Evolutionary conservation across 345 rosid genomes (phyloP), one percentile per base, ranked within the genome.

Genomic region (Conringia planisiliqua): DNA sequence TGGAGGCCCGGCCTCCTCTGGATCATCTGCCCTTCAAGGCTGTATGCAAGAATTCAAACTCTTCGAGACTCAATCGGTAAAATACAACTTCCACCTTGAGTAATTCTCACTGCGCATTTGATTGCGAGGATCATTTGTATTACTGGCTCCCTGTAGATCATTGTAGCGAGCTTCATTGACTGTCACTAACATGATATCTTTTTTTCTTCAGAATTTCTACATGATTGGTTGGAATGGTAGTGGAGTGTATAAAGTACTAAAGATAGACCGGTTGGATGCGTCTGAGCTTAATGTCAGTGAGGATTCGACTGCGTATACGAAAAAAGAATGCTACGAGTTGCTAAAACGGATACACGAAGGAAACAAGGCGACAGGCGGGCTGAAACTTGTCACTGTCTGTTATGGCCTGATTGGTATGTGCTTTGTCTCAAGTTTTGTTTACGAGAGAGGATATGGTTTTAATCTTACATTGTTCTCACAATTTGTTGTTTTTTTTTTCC

Each of bases 351-450:
- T 96, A 80, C 88, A 92, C 12, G 98, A 92, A 82, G 99, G 99
- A 57, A 96, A 96, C 84, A 85, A 70, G 67, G 78, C 92, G 4
- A 96, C 98, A 0, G 99, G 99, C 26, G 99, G 99, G 39, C 85
- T 96, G 12, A 89, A 86, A 77, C 87, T 92, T 57, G 89, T 96
- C 14, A 85, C 98, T 12, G 79, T 85, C 68, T 96, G 97, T 78
- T 96, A 90, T 76, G 99, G 99, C 71, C 89, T 96, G 65, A 81
- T 92, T 75, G 99, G 99, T 96, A 74, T 63, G 93, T 83, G 55
- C 36, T 26, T 68, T 66, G 8, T 42, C 20, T 71, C 56, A 14
- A 16, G 22, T 14, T 55, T 12, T 46, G 42, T 50, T 17, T 66
- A 2, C 60, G 38, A 9, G 24, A 67, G 32, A 39, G 20, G 18